phyloP scores from a whole-genome alignment of 495 filamentous ascomycete genomes.

The Parachaetomium inaequale region DNA sequence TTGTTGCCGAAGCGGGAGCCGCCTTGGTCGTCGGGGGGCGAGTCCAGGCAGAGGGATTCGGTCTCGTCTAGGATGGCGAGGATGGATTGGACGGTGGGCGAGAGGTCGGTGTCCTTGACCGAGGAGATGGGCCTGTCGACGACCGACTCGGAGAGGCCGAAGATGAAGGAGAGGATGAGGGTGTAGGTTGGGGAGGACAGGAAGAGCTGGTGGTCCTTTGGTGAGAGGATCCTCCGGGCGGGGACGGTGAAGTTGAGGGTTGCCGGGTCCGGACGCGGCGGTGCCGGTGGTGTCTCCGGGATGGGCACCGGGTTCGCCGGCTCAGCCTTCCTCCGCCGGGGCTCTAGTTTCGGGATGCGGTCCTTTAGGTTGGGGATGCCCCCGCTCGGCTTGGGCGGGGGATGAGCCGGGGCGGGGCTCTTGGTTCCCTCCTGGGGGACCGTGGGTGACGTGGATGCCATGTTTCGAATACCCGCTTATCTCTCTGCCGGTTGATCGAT shows the following conservation, averaged over 20 bases:
- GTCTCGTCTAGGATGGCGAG: conserved; percentile 66
- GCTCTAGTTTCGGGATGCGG: conserved; percentile 65
- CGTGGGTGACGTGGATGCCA: conserved; percentile 12
- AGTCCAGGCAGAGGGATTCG: conserved; percentile 56
- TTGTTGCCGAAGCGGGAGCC: conserved; percentile 94
- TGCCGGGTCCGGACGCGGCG: conserved; percentile 63
- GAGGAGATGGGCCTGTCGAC: conserved; percentile 70
- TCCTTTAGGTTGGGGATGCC: conserved; percentile 56
- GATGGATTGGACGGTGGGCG: conserved; percentile 59
- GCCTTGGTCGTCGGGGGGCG: conserved; percentile 77
- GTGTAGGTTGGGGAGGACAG: conserved; percentile 71
- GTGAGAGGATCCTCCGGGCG: conserved; percentile 72
- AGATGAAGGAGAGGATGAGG: conserved; percentile 79
- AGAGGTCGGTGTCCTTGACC: conserved; percentile 50
- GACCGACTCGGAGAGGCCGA: conserved; percentile 78
- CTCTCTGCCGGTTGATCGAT: not conserved
- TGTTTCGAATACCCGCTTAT: not conserved
- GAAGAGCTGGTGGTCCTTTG: conserved; percentile 76
- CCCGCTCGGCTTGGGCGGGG: not conserved
- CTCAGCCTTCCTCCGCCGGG: conserved; percentile 55
- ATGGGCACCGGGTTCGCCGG: conserved; percentile 57
- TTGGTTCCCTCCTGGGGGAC: not conserved
- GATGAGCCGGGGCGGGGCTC: not conserved
- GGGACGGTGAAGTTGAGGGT: conserved; percentile 62
- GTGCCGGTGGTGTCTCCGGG: conserved; percentile 68